phyloP scores from a whole-genome alignment of 345 rosid genomes.

The Eucalyptus sideroxylon region DNA sequence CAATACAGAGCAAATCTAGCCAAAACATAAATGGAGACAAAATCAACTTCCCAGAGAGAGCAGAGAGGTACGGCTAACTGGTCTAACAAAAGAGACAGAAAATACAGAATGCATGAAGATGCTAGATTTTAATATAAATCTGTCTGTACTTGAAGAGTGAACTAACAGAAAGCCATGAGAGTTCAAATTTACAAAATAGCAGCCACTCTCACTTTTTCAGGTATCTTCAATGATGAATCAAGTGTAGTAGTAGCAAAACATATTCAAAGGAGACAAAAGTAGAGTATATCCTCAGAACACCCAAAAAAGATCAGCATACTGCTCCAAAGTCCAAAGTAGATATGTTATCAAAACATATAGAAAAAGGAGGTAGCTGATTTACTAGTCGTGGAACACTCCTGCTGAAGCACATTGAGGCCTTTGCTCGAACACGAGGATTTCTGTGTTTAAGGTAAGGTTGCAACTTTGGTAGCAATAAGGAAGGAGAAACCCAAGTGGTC shows the following conservation, averaged over 20 bases:
- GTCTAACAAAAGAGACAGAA: background rate
- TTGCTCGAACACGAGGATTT: slow-evolving; percentile 91
- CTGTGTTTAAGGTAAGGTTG: slow-evolving; percentile 74
- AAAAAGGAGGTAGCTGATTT: background rate
- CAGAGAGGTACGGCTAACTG: background rate
- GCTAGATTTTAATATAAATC: background rate
- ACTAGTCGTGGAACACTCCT: slow-evolving; percentile 80
- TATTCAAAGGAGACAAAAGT: background rate
- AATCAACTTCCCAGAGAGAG: background rate
- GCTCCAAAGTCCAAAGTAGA: background rate
- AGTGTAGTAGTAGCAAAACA: background rate
- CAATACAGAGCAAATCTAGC: background rate
- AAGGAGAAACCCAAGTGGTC: slow-evolving; percentile 67
- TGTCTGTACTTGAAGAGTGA: background rate
- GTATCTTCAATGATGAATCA: background rate
- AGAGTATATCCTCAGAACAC: background rate
- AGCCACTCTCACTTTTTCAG: background rate
- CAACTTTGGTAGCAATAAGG: slow-evolving; percentile 50
- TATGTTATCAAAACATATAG: background rate
- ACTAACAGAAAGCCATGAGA: background rate
- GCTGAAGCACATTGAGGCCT: slow-evolving; percentile 78
- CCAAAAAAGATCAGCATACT: background rate
- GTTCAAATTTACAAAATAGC: background rate
- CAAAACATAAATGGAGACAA: background rate
- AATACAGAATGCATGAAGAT: background rate